phyloP scores from a whole-genome alignment of 2,329 filamentous ascomycete genomes.

The Venturia pyrina region DNA sequence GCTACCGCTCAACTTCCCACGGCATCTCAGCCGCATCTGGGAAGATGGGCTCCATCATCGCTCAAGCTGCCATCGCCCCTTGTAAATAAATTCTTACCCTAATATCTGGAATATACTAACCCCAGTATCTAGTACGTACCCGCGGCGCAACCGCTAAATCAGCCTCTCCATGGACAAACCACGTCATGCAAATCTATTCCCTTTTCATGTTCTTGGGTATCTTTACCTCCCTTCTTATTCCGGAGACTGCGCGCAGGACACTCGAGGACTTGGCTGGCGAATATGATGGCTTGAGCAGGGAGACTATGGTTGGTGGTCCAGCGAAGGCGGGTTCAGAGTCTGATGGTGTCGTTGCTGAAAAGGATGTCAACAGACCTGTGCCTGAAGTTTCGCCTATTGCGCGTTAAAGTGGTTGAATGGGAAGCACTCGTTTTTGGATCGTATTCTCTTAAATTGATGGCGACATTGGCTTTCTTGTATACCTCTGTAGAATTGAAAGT shows the following conservation, averaged over 20 bases:
- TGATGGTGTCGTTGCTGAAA: not conserved
- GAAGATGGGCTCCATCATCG: conserved; percentile 40
- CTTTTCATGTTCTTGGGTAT: conserved; percentile 70
- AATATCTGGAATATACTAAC: no score
- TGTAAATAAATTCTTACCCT: conserved; percentile 12
- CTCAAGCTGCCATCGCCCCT: conserved; percentile 40
- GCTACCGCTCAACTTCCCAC: conserved; percentile 38
- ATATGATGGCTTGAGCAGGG: conserved; percentile 16
- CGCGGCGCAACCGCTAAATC: conserved; percentile 36
- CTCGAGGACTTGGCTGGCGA: conserved; percentile 63
- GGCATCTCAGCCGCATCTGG: conserved; percentile 39
- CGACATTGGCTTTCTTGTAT: not conserved
- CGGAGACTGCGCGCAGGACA: conserved; percentile 65
- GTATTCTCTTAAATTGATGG: not conserved
- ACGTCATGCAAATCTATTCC: conserved; percentile 68
- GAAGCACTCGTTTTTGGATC: not conserved
- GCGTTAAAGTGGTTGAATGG: not conserved
- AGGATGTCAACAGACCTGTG: not conserved
- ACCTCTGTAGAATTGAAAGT: not conserved
- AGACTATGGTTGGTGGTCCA: not conserved
- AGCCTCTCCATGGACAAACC: conserved; percentile 54
- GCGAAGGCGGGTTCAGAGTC: not conserved
- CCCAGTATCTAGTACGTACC: conserved; percentile 27
- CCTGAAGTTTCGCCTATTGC: not conserved
- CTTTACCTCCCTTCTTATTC: conserved; percentile 58